Base-by-base conservation (phyloP, 139 green algal species). In the Picochlorum sp. region DNA sequence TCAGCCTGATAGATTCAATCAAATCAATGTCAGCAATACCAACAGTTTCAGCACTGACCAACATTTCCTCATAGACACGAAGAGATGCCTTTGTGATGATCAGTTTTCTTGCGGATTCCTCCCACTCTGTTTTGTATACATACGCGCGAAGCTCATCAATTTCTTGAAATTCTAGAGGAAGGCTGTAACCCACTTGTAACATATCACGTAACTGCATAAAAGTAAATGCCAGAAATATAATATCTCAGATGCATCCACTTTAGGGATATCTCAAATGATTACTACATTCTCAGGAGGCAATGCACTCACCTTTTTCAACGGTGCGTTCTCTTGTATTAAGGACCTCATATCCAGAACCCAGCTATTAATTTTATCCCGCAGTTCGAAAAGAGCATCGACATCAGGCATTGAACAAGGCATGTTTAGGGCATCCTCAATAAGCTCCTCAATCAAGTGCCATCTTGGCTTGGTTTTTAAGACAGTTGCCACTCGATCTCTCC, bases 71-170 rank as follows among this genome's bases (percentile, higher is more conserved):
- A 25, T 79, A 51, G 2, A 25, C 39, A 3, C 20, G 2, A 39
- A 81, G 39, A 10, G 65, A 68, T 37, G 16, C 33, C 25, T 68
- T 54, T 1, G 37, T 13, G 22, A 25, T 52, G 29, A 66, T 16
- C 2, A 65, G 33, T 59, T 74, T 73, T 29, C 61, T 59, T 22
- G 68, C 68, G 3, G 44, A 33, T 3, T 81, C 75, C 45, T 81
- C 62, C 74, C 74, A 81, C 55, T 81, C 74, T 2, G 64, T 50
- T 45, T 64, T 57, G 14, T 67, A 55, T 43, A 81, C 76, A 28
- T 73, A 50, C 20, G 4, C 5, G 7, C 61, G 41, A 47, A 81
- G 57, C 25, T 57, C 32, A 33, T 81, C 67, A 13, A 81, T 54
- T 44, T 81, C 33, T 1, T 72, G 65, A 13, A 81, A 20, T 9